Percentiles rank a stretch among this genome's conserved stretches.
Evolutionary conservation across 176 grass and related monocot species (phyloP).

Genomic region (Zea mays): DNA sequence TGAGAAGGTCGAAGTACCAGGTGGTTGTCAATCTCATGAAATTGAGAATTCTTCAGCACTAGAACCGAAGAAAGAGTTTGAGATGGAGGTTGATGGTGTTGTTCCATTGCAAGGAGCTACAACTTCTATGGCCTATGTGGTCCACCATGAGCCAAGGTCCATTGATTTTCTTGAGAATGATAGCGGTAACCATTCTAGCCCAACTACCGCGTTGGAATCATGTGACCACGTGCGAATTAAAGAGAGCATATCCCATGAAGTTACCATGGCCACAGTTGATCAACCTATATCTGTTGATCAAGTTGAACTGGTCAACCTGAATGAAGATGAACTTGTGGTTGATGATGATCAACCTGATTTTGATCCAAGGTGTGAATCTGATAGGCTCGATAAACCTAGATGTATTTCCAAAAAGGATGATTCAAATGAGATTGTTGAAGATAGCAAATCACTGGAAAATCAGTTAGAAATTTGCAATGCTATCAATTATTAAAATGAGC

Average conservation of each 20-base stretch:
- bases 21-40: no score
- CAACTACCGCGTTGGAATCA: conserved; percentile 7
- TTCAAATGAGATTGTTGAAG: no score
- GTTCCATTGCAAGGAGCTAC: conserved; percentile 9
- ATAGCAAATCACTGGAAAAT: no score
- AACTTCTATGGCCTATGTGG: conserved; percentile 3
- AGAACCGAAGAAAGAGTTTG: conserved; percentile 20
- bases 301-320: conserved; percentile 3
- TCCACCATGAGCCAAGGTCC: conserved; percentile 21
- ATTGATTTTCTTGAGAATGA: conserved; percentile 26
- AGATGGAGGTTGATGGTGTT: conserved; percentile 21
- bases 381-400: no score
- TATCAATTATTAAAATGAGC: no score
- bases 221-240: neutral
- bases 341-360: conserved; percentile 14
- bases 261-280: conserved; percentile 13
- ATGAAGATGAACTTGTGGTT: neutral
- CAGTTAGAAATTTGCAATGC: no score
- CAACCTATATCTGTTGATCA: conserved; percentile 31
- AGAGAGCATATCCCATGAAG: conserved; percentile 35
- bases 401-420: no score
- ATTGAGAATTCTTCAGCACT: conserved; percentile 16
- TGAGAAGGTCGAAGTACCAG: no score
- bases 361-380: conserved; percentile 3
- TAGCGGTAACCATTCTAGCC: neutral